Conservation (phyloP, 163 green algal species). For the Scenedesmus sp. region DNA sequence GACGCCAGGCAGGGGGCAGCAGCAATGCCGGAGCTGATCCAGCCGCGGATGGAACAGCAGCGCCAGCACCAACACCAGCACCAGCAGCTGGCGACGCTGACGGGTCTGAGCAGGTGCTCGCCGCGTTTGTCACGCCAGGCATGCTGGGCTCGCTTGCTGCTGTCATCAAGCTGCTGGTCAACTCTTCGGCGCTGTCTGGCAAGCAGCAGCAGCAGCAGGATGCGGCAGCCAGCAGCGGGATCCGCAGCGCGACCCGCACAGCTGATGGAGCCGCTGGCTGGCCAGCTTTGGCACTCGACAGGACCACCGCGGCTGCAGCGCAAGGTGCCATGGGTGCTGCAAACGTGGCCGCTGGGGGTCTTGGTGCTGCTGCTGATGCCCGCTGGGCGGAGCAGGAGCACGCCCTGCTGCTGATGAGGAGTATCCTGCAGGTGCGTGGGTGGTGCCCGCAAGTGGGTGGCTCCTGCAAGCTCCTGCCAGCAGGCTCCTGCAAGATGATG, state of each 20-base stretch:
- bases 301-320: not conserved
- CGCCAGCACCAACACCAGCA: not conserved
- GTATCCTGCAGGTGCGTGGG: constrained; percentile 41
- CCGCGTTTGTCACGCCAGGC: constrained; percentile 25
- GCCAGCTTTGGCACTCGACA: not conserved
- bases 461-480: not conserved
- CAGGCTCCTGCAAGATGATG: not conserved
- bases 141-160: constrained; percentile 29
- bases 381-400: constrained; percentile 52
- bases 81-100: not conserved
- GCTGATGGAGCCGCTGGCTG: constrained; percentile 1
- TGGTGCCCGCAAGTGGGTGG: not conserved
- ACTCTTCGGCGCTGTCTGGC: not conserved
- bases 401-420: constrained; percentile 33
- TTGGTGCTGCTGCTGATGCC: constrained; percentile 4
- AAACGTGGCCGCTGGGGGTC: not conserved
- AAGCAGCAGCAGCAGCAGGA: constrained; percentile 39
- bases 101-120: constrained; percentile 22
- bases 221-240: not conserved
- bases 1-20: not conserved
- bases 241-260: no score
- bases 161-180: constrained; percentile 43
- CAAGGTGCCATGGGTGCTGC: not conserved
- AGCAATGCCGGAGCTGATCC: not conserved
- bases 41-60: not conserved